phyloP scores from a whole-genome alignment of 768 basidiomycete species.

The Tylopilus cervinicoccineus region DNA sequence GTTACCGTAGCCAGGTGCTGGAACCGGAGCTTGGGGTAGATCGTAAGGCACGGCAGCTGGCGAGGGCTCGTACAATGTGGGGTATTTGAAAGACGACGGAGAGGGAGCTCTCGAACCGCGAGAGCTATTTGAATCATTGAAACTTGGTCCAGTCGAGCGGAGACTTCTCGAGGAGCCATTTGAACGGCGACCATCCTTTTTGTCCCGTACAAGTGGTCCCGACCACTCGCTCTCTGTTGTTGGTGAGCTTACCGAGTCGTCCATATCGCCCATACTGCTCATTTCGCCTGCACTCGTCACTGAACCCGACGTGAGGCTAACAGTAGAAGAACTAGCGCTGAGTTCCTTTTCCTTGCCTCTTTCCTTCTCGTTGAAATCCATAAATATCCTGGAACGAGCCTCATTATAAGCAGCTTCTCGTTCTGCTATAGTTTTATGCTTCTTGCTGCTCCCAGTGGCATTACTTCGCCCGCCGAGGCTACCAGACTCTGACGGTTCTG shows the following conservation, averaged over 20 bases:
- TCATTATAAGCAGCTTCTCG: slow-evolving; percentile 88
- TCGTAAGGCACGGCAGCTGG: slow-evolving; percentile 28
- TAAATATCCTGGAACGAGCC: slow-evolving; percentile 82
- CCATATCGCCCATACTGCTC: slow-evolving; percentile 61
- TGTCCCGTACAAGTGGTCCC: slow-evolving; percentile 51
- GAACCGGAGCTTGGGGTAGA: slow-evolving; percentile 29
- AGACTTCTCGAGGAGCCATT: slow-evolving; percentile 59
- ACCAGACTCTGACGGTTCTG: slow-evolving; percentile 78
- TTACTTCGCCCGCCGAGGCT: slow-evolving; percentile 69
- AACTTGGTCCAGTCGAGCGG: slow-evolving; percentile 47
- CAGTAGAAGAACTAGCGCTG: slow-evolving; percentile 73
- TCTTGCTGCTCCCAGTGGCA: slow-evolving; percentile 58
- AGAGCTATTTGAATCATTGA: slow-evolving; percentile 56
- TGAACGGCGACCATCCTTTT: slow-evolving; percentile 50
- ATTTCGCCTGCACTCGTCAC: slow-evolving; percentile 51
- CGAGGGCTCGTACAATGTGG: slow-evolving; percentile 65
- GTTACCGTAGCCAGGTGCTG: slow-evolving; percentile 28
- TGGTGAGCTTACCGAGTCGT: slow-evolving; percentile 67
- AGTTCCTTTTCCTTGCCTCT: slow-evolving; percentile 68
- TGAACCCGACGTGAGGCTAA: slow-evolving; percentile 67
- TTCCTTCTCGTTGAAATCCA: slow-evolving; percentile 69
- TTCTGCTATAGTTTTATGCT: slow-evolving; percentile 76
- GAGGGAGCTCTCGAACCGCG: slow-evolving; percentile 73
- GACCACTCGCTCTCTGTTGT: slow-evolving; percentile 85
- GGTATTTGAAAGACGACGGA: slow-evolving; percentile 67